These are phyloP conservation scores for Pilatotrama ljubarskyi DNA, from an alignment of 768 basidiomycete species.

Conservation along the genomic window DNA sequence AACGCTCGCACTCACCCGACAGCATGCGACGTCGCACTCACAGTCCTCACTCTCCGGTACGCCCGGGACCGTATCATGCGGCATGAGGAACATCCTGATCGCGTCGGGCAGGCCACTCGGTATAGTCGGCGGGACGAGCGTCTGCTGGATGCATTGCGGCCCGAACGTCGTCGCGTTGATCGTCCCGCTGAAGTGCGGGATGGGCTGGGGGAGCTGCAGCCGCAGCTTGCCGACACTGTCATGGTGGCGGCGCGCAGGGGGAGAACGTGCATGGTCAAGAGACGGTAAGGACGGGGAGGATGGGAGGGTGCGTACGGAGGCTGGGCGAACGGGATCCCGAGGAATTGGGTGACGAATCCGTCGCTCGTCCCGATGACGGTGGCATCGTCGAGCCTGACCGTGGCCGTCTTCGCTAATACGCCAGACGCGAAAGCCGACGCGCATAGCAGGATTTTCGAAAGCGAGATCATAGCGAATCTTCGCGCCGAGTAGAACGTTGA, in stretches of 20 bases:
- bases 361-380: conserved; percentile 43
- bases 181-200: conserved; percentile 1
- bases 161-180: conserved; percentile 23
- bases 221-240: conserved; percentile 23
- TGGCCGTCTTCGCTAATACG: conserved; percentile 21
- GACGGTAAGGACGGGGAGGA: neutral
- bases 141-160: conserved; percentile 22
- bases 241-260: no score
- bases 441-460: neutral
- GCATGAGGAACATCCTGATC: neutral
- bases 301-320: conserved; percentile 44
- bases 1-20: no score
- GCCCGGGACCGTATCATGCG: neutral
- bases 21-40: no score
- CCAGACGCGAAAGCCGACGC: neutral
- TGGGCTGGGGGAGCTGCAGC: conserved; percentile 20
- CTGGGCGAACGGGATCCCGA: conserved; percentile 57
- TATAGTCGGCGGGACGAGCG: neutral
- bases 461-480: neutral
- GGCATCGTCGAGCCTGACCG: conserved; percentile 44
- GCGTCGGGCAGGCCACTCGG: conserved; percentile 3
- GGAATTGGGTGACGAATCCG: conserved; percentile 40
- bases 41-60: conserved; percentile 20
- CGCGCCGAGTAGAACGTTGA: neutral
- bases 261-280: neutral